A percentile compares a stretch with the other conserved stretches of the same genome.
Evolutionary conservation across 2,329 filamentous ascomycete genomes (phyloP).

Genomic region (Botrytis medusae): DNA sequence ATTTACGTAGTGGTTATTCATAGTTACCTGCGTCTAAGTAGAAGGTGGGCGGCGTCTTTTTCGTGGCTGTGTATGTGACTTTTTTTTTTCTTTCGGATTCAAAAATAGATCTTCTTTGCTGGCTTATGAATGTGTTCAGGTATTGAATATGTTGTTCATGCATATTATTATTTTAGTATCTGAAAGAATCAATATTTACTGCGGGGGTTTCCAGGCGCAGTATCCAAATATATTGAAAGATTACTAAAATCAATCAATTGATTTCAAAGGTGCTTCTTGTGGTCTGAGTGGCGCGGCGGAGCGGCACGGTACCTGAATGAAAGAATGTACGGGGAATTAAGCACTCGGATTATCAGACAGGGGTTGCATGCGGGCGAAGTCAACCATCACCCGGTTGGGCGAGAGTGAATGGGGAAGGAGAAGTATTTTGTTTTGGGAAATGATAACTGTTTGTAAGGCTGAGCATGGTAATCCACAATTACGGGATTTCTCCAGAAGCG

Average conservation of each 20-base stretch:
- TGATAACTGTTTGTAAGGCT: slow-evolving; percentile 3
- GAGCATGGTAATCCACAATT: background rate
- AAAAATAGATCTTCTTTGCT: background rate
- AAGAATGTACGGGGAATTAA: background rate
- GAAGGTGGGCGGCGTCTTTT: background rate
- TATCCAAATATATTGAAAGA: background rate
- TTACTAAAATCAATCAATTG: background rate
- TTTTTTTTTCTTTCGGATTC: background rate
- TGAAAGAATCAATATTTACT: background rate
- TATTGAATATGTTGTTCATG: background rate
- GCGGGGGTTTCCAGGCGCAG: background rate
- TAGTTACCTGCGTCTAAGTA: background rate
- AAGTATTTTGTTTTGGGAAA: background rate
- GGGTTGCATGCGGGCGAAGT: background rate
- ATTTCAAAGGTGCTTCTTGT: background rate
- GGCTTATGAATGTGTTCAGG: background rate
- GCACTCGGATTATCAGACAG: background rate
- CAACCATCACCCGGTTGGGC: background rate
- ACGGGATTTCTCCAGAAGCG: background rate
- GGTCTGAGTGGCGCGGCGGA: background rate
- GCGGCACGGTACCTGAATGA: background rate
- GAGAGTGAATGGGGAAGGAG: background rate
- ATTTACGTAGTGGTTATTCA: background rate
- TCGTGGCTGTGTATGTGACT: background rate
- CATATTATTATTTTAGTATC: background rate